Evolutionary conservation across 192 early-diverging fungal genomes (phyloP).

Genomic region (Coemansia sp.): DNA sequence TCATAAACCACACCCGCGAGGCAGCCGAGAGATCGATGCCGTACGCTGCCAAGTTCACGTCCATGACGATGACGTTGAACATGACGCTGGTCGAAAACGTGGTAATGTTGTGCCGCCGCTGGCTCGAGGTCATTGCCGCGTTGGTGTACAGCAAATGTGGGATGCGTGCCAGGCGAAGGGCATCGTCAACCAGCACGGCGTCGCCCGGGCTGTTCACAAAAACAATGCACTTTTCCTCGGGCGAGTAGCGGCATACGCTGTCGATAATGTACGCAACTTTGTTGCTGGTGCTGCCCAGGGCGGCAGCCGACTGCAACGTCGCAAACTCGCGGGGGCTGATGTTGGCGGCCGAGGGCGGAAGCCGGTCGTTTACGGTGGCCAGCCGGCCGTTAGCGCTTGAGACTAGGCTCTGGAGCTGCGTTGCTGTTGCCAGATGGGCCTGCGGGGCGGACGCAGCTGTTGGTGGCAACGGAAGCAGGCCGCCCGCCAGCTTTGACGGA

Average conservation of each 20-base stretch:
- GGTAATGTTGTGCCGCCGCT: conserved; percentile 44
- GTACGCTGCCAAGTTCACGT: conserved; percentile 57
- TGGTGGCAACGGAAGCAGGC: neutral
- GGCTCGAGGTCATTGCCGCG: conserved; percentile 36
- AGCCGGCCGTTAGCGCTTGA: conserved; percentile 17
- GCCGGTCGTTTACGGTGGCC: conserved; percentile 8
- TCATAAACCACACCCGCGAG: conserved; percentile 66
- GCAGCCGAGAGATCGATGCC: conserved; percentile 77
- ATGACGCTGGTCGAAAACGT: conserved; percentile 42
- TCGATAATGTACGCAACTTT: conserved; percentile 37
- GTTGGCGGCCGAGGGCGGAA: conserved; percentile 34
- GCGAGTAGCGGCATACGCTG: conserved; percentile 11
- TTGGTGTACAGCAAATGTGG: conserved; percentile 40
- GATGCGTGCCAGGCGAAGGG: conserved; percentile 30
- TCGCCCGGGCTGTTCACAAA: conserved; percentile 36
- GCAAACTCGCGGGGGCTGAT: conserved; percentile 31
- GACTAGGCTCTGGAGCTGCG: conserved; percentile 14
- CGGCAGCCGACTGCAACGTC: conserved; percentile 6
- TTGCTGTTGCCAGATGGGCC: conserved; percentile 10
- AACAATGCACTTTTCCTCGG: conserved; percentile 47
- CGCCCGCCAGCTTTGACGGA: conserved; percentile 1
- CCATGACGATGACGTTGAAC: conserved; percentile 48
- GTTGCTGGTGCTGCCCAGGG: conserved; percentile 20
- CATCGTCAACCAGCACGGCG: conserved; percentile 22
- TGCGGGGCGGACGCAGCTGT: neutral